phyloP scores from a whole-genome alignment of 768 basidiomycete genomes.

The Trichaptum fuscoviolaceum region DNA sequence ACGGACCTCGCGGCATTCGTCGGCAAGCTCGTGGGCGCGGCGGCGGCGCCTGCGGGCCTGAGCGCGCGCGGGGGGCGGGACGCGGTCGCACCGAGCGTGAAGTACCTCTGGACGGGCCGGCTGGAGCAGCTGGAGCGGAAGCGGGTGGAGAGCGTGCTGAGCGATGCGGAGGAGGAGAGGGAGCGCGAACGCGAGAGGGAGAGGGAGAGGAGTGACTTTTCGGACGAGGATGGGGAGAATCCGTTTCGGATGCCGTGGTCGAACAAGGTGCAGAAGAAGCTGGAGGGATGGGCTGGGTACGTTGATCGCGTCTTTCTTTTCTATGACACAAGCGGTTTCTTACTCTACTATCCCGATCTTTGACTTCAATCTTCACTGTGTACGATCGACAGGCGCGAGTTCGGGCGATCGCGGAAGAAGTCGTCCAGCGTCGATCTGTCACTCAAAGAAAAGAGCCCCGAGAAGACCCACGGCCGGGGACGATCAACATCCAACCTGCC shows the following conservation, averaged over 20 bases:
- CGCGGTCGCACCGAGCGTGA: slow-evolving; percentile 25
- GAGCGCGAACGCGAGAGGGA: slow-evolving; percentile 14
- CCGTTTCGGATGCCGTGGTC: slow-evolving; percentile 34
- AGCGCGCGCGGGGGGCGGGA: slow-evolving; percentile 22
- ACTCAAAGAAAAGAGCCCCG: slow-evolving; percentile 13
- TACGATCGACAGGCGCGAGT: neutral
- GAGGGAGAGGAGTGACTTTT: slow-evolving; percentile 17
- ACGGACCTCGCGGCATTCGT: slow-evolving; percentile 51
- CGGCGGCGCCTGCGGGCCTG: slow-evolving; percentile 2
- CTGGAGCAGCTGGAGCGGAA: slow-evolving; percentile 23
- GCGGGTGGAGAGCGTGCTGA: slow-evolving; percentile 23
- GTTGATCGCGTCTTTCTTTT: slow-evolving; percentile 15
- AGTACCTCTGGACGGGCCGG: slow-evolving; percentile 28
- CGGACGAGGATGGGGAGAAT: slow-evolving; percentile 22
- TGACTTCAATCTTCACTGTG: neutral
- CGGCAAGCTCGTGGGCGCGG: slow-evolving; percentile 30
- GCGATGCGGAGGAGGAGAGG: slow-evolving; percentile 21
- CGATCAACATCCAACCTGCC: slow-evolving; percentile 29
- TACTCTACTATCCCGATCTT: no score
- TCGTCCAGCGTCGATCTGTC: slow-evolving; percentile 29
- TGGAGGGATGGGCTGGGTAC: slow-evolving; percentile 46
- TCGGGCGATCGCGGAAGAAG: slow-evolving; percentile 19
- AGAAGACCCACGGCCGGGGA: slow-evolving; percentile 13
- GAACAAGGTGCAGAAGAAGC: slow-evolving; percentile 39
- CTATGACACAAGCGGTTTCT: no score